These are phyloP conservation scores for Sphaerobolus stellatus DNA, from an alignment of 1,284 basidiomycete species.

Conservation along the genomic window DNA sequence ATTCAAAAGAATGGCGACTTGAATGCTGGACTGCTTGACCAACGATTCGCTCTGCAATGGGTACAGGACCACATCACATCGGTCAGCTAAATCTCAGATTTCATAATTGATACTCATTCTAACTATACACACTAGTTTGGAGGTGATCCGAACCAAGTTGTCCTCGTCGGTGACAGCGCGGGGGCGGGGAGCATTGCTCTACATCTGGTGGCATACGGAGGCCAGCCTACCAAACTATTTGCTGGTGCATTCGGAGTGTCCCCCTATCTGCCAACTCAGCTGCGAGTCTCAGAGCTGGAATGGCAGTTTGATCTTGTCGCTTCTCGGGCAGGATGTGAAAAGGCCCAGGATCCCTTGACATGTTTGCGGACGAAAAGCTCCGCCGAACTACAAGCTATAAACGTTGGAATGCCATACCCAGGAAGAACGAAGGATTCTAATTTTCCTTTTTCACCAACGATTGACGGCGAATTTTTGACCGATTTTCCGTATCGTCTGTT, in stretches of 20 bases:
- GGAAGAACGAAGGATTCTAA: constrained; percentile 13
- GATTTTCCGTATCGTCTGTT: constrained; percentile 17
- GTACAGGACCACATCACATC: constrained; percentile 30
- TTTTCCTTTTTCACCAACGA: constrained; percentile 16
- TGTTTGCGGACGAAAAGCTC: constrained; percentile 16
- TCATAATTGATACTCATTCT: neutral
- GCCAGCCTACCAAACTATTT: constrained; percentile 15
- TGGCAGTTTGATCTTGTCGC: constrained; percentile 18
- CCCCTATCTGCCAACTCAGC: constrained; percentile 16
- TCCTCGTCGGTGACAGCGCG: constrained; percentile 5
- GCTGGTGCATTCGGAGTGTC: constrained; percentile 18
- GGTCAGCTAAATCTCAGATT: constrained; percentile 9
- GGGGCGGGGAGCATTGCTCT: constrained; percentile 5
- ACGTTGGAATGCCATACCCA: constrained; percentile 17
- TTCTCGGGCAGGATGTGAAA: constrained; percentile 15
- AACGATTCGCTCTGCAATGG: neutral
- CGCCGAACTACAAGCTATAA: constrained; percentile 14
- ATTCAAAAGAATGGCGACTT: constrained; percentile 15
- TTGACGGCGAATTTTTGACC: constrained; percentile 17
- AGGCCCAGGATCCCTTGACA: constrained; percentile 14
- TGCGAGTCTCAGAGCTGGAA: constrained; percentile 14
- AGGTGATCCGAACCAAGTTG: constrained; percentile 32
- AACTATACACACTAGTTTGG: constrained; percentile 20
- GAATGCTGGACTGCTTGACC: neutral
- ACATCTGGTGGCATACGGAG: constrained; percentile 6